Conservation (phyloP, 2,329 filamentous ascomycete genomes). For the Didymella arachidicola region DNA sequence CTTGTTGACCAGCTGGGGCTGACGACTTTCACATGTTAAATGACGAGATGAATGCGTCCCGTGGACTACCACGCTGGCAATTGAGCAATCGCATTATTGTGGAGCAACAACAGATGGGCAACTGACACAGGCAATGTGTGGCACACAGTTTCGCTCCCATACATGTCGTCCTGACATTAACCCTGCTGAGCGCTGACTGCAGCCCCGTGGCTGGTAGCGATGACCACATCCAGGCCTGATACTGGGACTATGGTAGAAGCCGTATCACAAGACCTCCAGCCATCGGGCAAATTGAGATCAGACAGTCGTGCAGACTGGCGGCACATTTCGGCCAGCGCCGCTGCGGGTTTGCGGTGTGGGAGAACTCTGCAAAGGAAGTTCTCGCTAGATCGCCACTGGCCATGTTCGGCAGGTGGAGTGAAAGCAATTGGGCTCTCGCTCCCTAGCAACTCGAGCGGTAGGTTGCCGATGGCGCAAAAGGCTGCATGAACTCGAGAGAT, state of each 20-base stretch:
- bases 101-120: constrained; percentile 28
- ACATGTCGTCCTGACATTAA: constrained; percentile 41
- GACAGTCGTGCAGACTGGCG: constrained; percentile 26
- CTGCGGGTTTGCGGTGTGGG: constrained; percentile 21
- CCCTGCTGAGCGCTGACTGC: constrained; percentile 35
- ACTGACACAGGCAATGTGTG: constrained; percentile 34
- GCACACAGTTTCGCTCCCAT: constrained; percentile 38
- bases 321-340: constrained; percentile 35
- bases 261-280: constrained; percentile 44
- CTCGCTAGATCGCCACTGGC: constrained; percentile 23
- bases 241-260: constrained; percentile 24
- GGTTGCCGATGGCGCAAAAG: constrained; percentile 19
- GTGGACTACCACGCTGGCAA: constrained; percentile 24
- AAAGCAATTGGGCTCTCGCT: constrained; percentile 26
- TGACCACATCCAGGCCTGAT: constrained; percentile 26
- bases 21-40: constrained; percentile 44
- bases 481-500: constrained; percentile 20
- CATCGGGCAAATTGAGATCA: constrained; percentile 27
- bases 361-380: constrained; percentile 26
- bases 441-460: constrained; percentile 24
- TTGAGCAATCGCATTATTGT: constrained; percentile 30
- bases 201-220: constrained; percentile 42
- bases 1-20: constrained; percentile 36
- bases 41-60: constrained; percentile 18
- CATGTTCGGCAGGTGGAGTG: constrained; percentile 27